These are phyloP conservation scores for Erodium maritimum DNA, from an alignment of 345 rosid genomes.

Conservation along the genomic window DNA sequence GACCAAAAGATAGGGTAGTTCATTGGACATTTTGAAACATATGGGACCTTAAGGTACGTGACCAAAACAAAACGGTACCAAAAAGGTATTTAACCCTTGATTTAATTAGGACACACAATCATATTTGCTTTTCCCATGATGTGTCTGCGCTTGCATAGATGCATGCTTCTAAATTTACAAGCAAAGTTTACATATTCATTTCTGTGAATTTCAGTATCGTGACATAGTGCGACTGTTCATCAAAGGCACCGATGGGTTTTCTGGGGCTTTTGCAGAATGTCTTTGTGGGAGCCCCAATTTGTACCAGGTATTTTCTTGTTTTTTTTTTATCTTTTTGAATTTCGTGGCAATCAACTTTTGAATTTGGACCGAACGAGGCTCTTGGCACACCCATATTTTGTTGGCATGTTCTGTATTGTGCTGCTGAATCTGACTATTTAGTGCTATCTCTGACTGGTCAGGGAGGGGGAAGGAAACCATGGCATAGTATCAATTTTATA, in stretches of 20 bases:
- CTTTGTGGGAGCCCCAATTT: slow-evolving; percentile 92
- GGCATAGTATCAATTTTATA: slow-evolving; percentile 86
- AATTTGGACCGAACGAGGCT: neutral
- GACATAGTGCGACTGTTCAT: slow-evolving; percentile 86
- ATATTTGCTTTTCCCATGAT: neutral
- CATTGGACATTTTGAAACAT: no score
- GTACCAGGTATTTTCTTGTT: slow-evolving; percentile 51
- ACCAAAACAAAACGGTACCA: no score
- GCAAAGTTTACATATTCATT: slow-evolving; percentile 7
- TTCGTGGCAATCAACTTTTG: neutral
- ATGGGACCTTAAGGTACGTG: no score
- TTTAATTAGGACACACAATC: neutral
- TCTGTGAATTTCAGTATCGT: slow-evolving; percentile 56
- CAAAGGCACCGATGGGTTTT: slow-evolving; percentile 91
- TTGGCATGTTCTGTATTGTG: neutral
- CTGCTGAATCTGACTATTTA: neutral
- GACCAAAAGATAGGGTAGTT: no score
- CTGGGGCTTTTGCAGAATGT: slow-evolving; percentile 95
- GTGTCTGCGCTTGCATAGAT: neutral
- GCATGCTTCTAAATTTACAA: neutral
- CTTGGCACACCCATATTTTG: neutral
- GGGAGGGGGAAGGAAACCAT: slow-evolving; percentile 92
- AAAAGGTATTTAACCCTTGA: neutral
- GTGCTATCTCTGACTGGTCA: slow-evolving; percentile 20
- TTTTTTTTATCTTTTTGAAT: neutral